Evolutionary conservation across 495 filamentous ascomycete species (phyloP), one percentile per base, ranked within the genome.

Genomic region (Neurospora africana): DNA sequence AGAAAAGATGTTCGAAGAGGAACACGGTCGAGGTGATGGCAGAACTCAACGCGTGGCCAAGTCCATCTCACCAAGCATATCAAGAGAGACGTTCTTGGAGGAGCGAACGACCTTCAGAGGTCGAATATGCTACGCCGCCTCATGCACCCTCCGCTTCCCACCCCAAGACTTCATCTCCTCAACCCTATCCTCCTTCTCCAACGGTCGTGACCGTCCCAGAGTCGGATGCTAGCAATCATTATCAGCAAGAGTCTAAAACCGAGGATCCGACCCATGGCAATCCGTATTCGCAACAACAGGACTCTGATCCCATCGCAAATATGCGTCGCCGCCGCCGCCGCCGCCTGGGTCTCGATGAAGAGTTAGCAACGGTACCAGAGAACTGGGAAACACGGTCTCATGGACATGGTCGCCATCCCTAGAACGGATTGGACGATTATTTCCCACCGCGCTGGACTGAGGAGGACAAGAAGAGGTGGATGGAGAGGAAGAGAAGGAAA

Each of bases 221-320:
- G 47, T 58, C 23, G 2, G 47, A 30, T 0, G 0, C 5, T 8
- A 58, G 47, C 47, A 58, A 23, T 8, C 0, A 27, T 17, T 3
- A 58, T 58, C 2, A 7, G 5, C 47, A 0, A 23, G 0, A 17
- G 2, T 27, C 13, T 0, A 7, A 4, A 0, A 58, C 17, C 0
- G 47, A 3, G 47, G 47, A 53, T 27, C 44, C n/a, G 4, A 13
- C 44, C 2, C 44, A 53, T 23, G 9, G 21, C 11, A 13, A 58
- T 27, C 21, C 23, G 0, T 17, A 15, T 27, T 0, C 23, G 13
- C 23, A 0, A 58, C 47, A 8, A 6, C 23, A 15, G 30, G 0
- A 0, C 13, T 13, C 47, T 58, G 23, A 0, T 3, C 47, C 47
- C 0, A 17, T 2, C 5, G 47, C 47, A 2, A 30, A 58, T 1